Conservation (phyloP, 768 basidiomycete genomes). For the Leccinum disarticulatum region DNA sequence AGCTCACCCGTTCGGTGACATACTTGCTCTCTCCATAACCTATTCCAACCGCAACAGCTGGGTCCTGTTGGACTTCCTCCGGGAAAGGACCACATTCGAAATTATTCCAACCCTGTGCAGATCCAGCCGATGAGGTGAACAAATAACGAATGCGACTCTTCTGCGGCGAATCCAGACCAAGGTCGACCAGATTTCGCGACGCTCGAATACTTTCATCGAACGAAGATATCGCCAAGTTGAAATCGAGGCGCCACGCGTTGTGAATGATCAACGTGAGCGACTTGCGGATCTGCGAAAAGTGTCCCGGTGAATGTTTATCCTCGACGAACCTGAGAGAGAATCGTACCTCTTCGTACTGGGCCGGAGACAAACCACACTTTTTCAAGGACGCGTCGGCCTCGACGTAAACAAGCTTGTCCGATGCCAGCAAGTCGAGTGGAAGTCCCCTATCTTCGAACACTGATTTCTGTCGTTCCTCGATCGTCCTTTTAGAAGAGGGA, state of each 20-base stretch:
- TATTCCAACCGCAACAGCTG: conserved; percentile 34
- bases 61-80: conserved; percentile 34
- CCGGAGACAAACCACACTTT: conserved; percentile 30
- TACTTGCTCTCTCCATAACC: conserved; percentile 53
- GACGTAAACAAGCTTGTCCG: conserved; percentile 28
- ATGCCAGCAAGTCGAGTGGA: background rate
- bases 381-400: conserved; percentile 33
- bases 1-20: conserved; percentile 35
- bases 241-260: conserved; percentile 46
- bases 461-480: conserved; percentile 26
- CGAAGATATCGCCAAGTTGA: conserved; percentile 41
- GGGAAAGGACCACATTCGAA: conserved; percentile 31
- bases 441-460: conserved; percentile 28
- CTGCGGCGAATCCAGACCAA: conserved; percentile 32
- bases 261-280: conserved; percentile 41
- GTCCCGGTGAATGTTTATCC: too few species aligned
- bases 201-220: conserved; percentile 43
- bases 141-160: conserved; percentile 31
- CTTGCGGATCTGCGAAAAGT: conserved; percentile 27
- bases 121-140: conserved; percentile 43
- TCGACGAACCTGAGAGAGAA: too few species aligned
- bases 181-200: conserved; percentile 37
- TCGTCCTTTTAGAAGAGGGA: conserved; percentile 11
- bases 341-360: conserved; percentile 20
- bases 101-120: conserved; percentile 33